These are phyloP conservation scores for Articulospora tetracladia DNA, from an alignment of 495 filamentous ascomycete genomes.

Conservation along the genomic window DNA sequence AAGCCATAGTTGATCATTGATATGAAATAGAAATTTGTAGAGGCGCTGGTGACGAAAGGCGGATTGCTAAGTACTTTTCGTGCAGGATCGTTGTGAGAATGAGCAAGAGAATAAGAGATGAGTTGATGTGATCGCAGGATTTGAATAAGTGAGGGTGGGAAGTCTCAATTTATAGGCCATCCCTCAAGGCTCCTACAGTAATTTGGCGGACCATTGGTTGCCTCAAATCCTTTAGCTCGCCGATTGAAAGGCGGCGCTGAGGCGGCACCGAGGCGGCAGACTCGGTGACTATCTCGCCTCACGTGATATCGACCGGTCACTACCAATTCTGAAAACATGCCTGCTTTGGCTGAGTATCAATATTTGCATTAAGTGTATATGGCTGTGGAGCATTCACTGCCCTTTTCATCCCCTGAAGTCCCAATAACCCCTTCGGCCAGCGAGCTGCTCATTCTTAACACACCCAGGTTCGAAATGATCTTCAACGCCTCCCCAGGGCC, in stretches of 20 bases:
- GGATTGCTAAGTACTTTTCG: not conserved
- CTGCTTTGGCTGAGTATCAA: not conserved
- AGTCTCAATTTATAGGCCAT: not conserved
- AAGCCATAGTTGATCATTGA: conserved; percentile 15
- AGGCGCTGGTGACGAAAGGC: not conserved
- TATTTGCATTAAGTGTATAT: no score
- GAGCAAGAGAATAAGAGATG: not conserved
- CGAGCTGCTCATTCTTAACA: conserved; percentile 24
- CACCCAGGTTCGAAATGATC: conserved; percentile 53
- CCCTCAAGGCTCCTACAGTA: not conserved
- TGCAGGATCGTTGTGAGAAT: no score
- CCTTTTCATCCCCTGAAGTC: not conserved
- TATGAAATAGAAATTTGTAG: no score
- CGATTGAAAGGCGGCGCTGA: not conserved
- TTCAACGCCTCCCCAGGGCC: conserved; percentile 53
- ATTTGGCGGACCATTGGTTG: not conserved
- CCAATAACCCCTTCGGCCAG: conserved; percentile 5
- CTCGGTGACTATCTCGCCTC: not conserved
- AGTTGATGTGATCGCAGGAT: not conserved
- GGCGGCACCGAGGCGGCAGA: not conserved
- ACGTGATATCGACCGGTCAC: no score
- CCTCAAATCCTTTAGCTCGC: not conserved
- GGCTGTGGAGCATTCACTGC: no score
- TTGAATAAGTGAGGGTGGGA: not conserved
- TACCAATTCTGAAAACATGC: not conserved